Percentiles rank a stretch among this genome's conserved stretches.
Evolutionary conservation across 2,329 filamentous ascomycete species (phyloP).

Genomic region (Aspergillus calidoustus): DNA sequence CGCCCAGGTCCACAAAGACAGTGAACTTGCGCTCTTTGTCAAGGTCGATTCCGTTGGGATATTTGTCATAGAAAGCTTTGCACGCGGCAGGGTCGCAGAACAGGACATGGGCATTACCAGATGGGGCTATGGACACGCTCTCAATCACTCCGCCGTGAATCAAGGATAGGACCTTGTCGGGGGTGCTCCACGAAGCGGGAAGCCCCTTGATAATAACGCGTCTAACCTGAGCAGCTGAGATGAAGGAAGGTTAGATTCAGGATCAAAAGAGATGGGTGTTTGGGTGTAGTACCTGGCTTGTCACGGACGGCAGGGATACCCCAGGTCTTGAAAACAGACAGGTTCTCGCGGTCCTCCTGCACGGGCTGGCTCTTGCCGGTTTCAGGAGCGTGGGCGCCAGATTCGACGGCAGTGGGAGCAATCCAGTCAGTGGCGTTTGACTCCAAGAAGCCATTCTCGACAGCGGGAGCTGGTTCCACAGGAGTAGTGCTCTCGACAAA

Average conservation of each 20-base stretch:
- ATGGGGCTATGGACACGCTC: conserved; percentile 28
- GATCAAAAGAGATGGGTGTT: neutral
- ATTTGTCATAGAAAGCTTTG: conserved; percentile 40
- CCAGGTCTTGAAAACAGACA: conserved; percentile 38
- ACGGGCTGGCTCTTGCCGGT: conserved; percentile 4
- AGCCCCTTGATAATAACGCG: conserved; percentile 43
- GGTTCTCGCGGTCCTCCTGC: conserved; percentile 36
- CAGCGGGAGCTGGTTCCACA: neutral
- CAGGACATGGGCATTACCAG: conserved; percentile 37
- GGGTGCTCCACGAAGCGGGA: conserved; percentile 35
- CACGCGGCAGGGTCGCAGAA: conserved; percentile 43
- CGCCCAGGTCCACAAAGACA: conserved; percentile 44
- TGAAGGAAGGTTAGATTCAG: conserved; percentile 1
- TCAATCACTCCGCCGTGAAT: conserved; percentile 47
- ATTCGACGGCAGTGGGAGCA: conserved; percentile 10
- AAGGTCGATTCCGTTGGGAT: conserved; percentile 44
- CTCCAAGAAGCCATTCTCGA: neutral
- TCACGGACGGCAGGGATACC: conserved; percentile 32
- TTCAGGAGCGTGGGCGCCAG: neutral
- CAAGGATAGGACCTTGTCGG: conserved; percentile 41
- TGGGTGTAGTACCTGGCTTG: conserved; percentile 30
- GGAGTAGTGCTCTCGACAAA: neutral
- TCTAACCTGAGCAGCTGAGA: conserved; percentile 31
- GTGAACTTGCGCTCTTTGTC: conserved; percentile 34
- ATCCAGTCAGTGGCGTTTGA: neutral